Evolutionary conservation across 805 yeast species (phyloP).

Genomic region (Wickerhamomyces bovis): DNA sequence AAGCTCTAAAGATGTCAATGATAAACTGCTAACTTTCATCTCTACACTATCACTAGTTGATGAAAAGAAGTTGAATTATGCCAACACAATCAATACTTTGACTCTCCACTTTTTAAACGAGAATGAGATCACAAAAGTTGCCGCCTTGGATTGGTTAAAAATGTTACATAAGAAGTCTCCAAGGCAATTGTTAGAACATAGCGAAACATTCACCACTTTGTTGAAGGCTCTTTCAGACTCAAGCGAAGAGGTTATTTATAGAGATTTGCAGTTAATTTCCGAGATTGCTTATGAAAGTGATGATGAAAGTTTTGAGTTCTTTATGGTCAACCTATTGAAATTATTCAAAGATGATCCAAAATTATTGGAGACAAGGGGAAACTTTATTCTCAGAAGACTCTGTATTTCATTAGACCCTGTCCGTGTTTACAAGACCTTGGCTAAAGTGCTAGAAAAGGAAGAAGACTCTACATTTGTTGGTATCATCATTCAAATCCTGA

Average conservation of each 20-base stretch:
- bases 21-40: conserved; percentile 46
- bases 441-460: conserved; percentile 62
- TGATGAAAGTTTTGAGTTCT: conserved; percentile 68
- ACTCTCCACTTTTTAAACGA: conserved; percentile 68
- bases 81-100: conserved; percentile 62
- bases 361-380: conserved; percentile 66
- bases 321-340: conserved; percentile 63
- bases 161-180: conserved; percentile 73
- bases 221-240: conserved; percentile 67
- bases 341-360: conserved; percentile 67
- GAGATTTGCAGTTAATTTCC: conserved; percentile 65
- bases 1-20: conserved; percentile 51
- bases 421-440: conserved; percentile 72
- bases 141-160: conserved; percentile 85
- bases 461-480: conserved; percentile 65
- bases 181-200: conserved; percentile 44
- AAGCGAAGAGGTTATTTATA: conserved; percentile 70
- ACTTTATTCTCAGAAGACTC: conserved; percentile 75
- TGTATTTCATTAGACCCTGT: conserved; percentile 80
- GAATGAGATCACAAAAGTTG: conserved; percentile 74
- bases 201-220: conserved; percentile 68
- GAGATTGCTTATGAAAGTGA: conserved; percentile 66
- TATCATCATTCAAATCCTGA: conserved; percentile 79
- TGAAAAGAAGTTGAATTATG: conserved; percentile 38
- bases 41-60: conserved; percentile 22